Evolutionary conservation across 208 protist genomes (phyloP), one percentile per base, ranked within the genome.

Genomic region (Strigomonas culicis): DNA sequence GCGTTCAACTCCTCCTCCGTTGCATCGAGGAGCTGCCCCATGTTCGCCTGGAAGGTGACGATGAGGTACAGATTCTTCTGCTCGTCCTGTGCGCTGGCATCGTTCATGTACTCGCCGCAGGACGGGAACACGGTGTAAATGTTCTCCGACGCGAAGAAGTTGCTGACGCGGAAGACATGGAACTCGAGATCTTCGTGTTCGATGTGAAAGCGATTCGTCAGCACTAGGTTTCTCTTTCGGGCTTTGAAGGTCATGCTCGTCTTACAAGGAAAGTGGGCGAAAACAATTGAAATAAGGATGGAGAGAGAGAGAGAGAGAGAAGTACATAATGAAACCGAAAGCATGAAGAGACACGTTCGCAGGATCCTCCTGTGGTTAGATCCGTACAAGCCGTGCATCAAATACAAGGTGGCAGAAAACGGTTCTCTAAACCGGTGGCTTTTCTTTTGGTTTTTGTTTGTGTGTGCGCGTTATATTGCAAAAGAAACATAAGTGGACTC

Each of bases 51-150:
- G 36, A 85, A 85, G 22, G 72, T 81, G 59, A 69, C 76, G 49
- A 85, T 60, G 4, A 73, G 44, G 55, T 74, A 85, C 31, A 68
- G 64, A 22, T 24, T 30, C 2, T 39, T 63, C 2, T 28, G 57
- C 39, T 43, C 44, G n/a, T n/a, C n/a, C n/a, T n/a, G n/a, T n/a
- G n/a, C n/a, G 15, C 21, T 6, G 52, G 24, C 7, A 25, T 4
- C 36, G n/a, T 56, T 49, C 6, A 51, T 21, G 30, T 59, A 75
- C 7, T 46, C 22, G 4, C 8, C 11, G 0, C 62, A 70, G 2
- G 58, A 71, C 1, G 79, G 74, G 21, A 85, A 85, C 21, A 74
- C 72, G 13, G 79, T 80, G 49, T 71, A n/a, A n/a, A 85, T 36
- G 51, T 72, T 66, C 53, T 80, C 75, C 19, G 56, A 36, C 2